These are phyloP conservation scores for Inosperma sp. DNA, from an alignment of 768 basidiomycete species.

Conservation along the genomic window DNA sequence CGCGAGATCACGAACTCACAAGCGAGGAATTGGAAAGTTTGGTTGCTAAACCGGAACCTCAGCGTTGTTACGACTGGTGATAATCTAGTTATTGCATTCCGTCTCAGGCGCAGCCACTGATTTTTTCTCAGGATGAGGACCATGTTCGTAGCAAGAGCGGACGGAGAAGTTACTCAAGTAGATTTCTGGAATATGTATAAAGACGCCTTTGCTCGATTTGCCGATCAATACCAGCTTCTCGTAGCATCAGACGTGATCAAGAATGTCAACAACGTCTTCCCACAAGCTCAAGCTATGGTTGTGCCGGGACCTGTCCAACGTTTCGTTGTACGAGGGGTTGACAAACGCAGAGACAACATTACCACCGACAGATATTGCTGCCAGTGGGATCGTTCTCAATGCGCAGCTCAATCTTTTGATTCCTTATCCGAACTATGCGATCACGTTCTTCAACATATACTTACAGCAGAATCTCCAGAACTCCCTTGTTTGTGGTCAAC, in stretches of 20 bases:
- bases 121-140: constrained; percentile 69
- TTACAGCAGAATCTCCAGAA: constrained; percentile 40
- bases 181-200: constrained; percentile 95
- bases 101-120: constrained; percentile 5
- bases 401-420: constrained; percentile 41
- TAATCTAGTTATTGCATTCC: constrained; percentile 14
- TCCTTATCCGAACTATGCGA: constrained; percentile 66
- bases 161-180: constrained; percentile 86
- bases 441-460: constrained; percentile 60
- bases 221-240: constrained; percentile 57
- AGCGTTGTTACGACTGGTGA: constrained; percentile 81
- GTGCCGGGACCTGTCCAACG: constrained; percentile 63
- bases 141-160: constrained; percentile 75
- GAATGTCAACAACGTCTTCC: constrained; percentile 81
- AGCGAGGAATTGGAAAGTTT: constrained; percentile 63
- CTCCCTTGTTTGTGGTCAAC: constrained; percentile 67
- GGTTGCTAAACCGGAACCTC: constrained; percentile 60
- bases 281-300: constrained; percentile 84
- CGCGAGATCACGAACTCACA: constrained; percentile 62
- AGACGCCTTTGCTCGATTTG: constrained; percentile 64
- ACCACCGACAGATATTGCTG: constrained; percentile 67
- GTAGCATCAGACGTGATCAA: constrained; percentile 94
- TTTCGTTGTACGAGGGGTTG: constrained; percentile 88
- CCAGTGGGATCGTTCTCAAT: constrained; percentile 67
- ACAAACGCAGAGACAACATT: constrained; percentile 55